Evolutionary conservation across 108 stramenopile species (phyloP), one percentile per base, ranked within the genome.

Genomic region (Pseudonitzschia pungens): DNA sequence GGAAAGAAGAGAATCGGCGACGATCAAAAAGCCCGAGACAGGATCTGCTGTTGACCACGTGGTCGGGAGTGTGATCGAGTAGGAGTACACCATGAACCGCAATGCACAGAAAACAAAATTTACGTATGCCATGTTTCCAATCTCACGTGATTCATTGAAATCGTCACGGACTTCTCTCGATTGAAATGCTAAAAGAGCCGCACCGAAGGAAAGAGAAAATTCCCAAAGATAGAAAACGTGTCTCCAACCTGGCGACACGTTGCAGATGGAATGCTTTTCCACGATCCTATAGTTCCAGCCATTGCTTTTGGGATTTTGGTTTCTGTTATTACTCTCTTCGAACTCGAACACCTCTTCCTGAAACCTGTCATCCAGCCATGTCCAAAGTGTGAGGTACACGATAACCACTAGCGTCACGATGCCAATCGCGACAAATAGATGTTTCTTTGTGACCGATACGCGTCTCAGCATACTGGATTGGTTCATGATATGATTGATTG

Each of bases 121-220:
- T 20, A n/a, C n/a, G 10, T 48, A 69, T 54, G 31, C 27, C 68
- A 69, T 43, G n/a, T 50, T 21, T 22, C 65, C 78, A 31, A 83
- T 51, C 5, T 48, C 70, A 0, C 56, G 67, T n/a, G 74, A 76
- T 44, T 83, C 82, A 51, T 83, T 83, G 70, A 75, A 83, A 16
- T 83, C 72, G 33, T 74, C 26, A 22, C 56, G 33, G 14, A 78
- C 56, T 4, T 78, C 72, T 22, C 82, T 60, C 3, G 77, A 64
- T 56, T 83, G 82, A 72, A 72, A 83, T 1, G 82, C 77, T 15
- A 83, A 27, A 24, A 83, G 65, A 31, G 77, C 26, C 20, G 36
- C 36, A 36, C 4, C 36, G 6, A 36, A 36, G 36, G 36, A 5
- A 36, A 36, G 36, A 6, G 4, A 2, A 2, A 36, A 36, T 36